Percentiles rank a stretch among this genome's conserved stretches.
phyloP scores from a whole-genome alignment of 768 basidiomycete species.

The Hydnomerulius pinastri region DNA sequence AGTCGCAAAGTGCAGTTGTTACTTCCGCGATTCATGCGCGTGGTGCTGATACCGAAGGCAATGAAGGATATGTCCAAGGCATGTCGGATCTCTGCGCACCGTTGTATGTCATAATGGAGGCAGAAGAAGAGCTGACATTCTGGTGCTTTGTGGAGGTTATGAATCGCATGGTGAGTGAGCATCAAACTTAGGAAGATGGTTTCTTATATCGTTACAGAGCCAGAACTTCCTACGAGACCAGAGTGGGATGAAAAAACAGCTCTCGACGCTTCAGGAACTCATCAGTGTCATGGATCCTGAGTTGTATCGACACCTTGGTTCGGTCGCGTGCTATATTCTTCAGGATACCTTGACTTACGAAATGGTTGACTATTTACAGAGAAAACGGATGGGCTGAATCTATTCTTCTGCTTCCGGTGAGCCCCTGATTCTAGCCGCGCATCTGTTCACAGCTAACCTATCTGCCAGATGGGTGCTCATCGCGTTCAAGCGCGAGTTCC shows the following conservation, averaged over 20 bases:
- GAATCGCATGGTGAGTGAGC: constrained; percentile 81
- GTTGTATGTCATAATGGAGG: constrained; percentile 87
- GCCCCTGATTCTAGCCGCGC: constrained; percentile 16
- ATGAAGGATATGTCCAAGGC: constrained; percentile 91
- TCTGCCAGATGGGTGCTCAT: constrained; percentile 81
- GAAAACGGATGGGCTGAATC: constrained; percentile 84
- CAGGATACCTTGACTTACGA: not conserved
- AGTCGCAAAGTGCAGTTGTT: constrained; percentile 26
- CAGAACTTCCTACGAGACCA: constrained; percentile 96
- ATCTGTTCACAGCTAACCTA: not conserved
- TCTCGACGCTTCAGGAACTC: constrained; percentile 86
- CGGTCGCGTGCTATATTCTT: constrained; percentile 1
- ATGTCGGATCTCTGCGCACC: constrained; percentile 98
- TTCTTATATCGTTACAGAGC: constrained; percentile 53
- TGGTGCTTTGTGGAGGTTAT: constrained; percentile 97
- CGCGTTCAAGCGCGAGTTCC: constrained; percentile 94
- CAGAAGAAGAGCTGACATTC: constrained; percentile 88
- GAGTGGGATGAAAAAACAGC: constrained; percentile 95
- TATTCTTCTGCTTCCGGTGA: constrained; percentile 98
- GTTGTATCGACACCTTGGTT: constrained; percentile 87
- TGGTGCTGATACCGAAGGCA: constrained; percentile 17
- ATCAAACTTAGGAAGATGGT: constrained; percentile 2
- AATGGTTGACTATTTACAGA: constrained; percentile 46
- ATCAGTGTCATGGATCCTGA: constrained; percentile 96
- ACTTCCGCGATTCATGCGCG: not conserved